Base-by-base conservation (phyloP, 2,329 filamentous ascomycete genomes). In the Thelonectria rubi region DNA sequence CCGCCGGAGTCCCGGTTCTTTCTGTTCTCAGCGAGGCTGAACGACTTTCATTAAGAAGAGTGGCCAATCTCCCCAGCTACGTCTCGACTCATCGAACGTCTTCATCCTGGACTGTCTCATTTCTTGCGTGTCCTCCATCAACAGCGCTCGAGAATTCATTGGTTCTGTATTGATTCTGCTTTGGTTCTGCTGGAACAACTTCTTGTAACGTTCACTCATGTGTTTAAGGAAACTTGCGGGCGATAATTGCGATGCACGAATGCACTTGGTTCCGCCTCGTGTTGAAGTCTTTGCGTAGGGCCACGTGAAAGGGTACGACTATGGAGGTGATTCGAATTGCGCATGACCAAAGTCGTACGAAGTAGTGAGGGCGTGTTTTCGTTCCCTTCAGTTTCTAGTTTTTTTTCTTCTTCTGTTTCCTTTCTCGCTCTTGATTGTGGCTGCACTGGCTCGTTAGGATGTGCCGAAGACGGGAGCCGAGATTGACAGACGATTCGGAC, bases 401-500 rank as follows among this genome's bases (percentile, higher is more conserved):
- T 58, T 26, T 34, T 34, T 47, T 24, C 56, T 21, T 48, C 58
- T 53, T 49, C 60, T 55, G 55, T 21, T 51, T 60, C 53, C 46
- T 61, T 54, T 60, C 15, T 55, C n/a, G 55, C 45, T 54, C 46
- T 50, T 42, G 17, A 26, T 51, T 37, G 34, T 34, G 18, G 34
- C 32, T 54, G 54, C 57, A 53, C 55, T 48, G 55, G 53, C 51
- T 49, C 32, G 54, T 45, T 45, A 30, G 51, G 42, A 56, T 51
- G 60, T 49, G 46, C 43, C 17, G 32, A 39, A 32, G 9, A 48
- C 57, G 42, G 52, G 62, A 63, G 48, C 46, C 52, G 55, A 67
- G 55, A 64, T 68, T 64, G 51, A 53, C 51, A 58, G 47, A 59
- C 26, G 58, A 63, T 60, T 55, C 47, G 62, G 61, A 58, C 47